Percentiles rank a stretch among this genome's conserved stretches.
Evolutionary conservation across 2,329 filamentous ascomycete species (phyloP).

Genomic region (Neoarthrinium moseri): DNA sequence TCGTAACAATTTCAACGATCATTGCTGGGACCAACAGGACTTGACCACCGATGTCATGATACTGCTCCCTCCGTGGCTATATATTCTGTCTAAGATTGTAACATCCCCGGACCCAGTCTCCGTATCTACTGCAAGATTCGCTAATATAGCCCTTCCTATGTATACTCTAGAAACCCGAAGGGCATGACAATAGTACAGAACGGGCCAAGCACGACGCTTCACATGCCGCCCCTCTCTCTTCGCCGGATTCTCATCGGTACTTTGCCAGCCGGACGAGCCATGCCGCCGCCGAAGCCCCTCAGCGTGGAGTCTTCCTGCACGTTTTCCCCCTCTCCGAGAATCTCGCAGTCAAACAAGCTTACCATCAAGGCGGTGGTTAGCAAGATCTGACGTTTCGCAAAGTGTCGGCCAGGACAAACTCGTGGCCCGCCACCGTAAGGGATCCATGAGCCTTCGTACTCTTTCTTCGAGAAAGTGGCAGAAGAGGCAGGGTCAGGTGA

Average conservation of each 20-base stretch:
- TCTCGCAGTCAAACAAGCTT: slow-evolving; percentile 24
- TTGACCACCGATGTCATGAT: too few relatives aligned
- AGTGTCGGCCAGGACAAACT: slow-evolving; percentile 26
- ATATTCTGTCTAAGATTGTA: too few relatives aligned
- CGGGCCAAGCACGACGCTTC: not conserved
- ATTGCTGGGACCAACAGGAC: too few relatives aligned
- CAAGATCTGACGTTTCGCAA: slow-evolving; percentile 29
- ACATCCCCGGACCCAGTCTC: too few relatives aligned
- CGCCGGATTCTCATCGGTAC: slow-evolving; percentile 19
- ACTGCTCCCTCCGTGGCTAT: too few relatives aligned
- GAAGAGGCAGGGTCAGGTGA: slow-evolving; percentile 2
- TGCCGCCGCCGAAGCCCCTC: slow-evolving; percentile 24
- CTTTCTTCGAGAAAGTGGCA: slow-evolving; percentile 22
- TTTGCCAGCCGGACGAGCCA: slow-evolving; percentile 21
- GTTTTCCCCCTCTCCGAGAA: slow-evolving; percentile 16
- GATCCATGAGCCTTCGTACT: slow-evolving; percentile 26
- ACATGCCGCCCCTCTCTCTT: slow-evolving; percentile 12
- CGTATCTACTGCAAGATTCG: too few relatives aligned
- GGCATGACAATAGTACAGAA: too few relatives aligned
- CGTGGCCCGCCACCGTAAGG: slow-evolving; percentile 26
- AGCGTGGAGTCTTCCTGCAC: slow-evolving; percentile 23
- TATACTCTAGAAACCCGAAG: too few relatives aligned
- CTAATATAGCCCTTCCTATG: too few relatives aligned
- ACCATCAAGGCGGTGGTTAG: slow-evolving; percentile 19
- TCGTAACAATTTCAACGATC: too few relatives aligned